Evolutionary conservation across 1,284 basidiomycete genomes (phyloP), one percentile per base, ranked within the genome.

Genomic region (Schizophyllum commune): DNA sequence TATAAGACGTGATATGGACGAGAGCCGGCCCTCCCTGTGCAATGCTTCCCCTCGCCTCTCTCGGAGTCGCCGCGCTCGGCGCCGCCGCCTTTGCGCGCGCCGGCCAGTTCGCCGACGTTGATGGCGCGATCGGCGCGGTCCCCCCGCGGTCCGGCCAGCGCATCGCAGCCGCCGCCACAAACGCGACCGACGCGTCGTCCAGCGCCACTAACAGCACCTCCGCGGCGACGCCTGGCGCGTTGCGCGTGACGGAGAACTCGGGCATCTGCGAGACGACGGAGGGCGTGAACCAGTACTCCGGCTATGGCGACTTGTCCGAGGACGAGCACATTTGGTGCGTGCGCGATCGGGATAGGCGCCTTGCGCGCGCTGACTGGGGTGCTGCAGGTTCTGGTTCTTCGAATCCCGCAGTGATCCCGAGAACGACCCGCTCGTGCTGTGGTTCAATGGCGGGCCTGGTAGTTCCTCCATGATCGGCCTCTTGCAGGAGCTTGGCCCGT

Each of bases 361-460:
- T 7, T 47, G 32, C 8, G 51, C 39, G 17, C 39, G 13, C 39
- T 17, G 9, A 17, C 55, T 4, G 57, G 58, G 51, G 53, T 47
- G 9, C 22, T 64, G 54, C 59, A 85, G 82, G 79, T 87, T 87
- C 70, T 87, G 85, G 85, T 87, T 84, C 71, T 88, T 88, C 64
- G 84, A 76, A 47, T 79, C 86, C 1, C 80, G 85, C 39, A 79
- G 81, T 56, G 80, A 81, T 65, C 76, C 83, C 0, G 76, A 79
- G 22, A 80, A 74, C 2, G 84, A 84, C 2, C 84, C 86, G 33
- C 73, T 87, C 32, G 76, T 81, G 13, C 75, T 86, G 55, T 87
- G 85, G 85, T 80, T 88, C 62, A 86, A 86, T 68, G 85, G 84
- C 55, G 84, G 84, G 79, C 84, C 86, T 8, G 87, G 86, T 63